Percentiles rank a stretch among this genome's conserved stretches.
phyloP scores from a whole-genome alignment of 2,329 filamentous ascomycete species.

The Colletotrichum navitas region DNA sequence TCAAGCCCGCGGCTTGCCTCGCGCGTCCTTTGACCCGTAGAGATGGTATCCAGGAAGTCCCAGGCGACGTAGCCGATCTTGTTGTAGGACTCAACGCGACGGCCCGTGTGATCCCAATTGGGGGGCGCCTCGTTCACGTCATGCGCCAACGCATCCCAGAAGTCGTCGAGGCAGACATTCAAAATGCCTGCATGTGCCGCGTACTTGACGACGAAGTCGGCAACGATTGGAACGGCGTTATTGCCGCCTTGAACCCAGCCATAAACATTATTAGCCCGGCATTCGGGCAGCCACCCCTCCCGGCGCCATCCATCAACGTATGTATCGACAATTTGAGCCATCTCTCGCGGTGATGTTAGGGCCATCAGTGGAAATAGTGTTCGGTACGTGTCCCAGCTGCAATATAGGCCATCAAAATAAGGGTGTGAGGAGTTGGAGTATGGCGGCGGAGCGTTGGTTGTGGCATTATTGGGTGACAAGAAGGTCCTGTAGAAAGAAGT shows the following conservation, averaged over 20 bases:
- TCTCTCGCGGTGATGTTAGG: conserved; percentile 17
- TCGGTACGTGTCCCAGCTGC: conserved; percentile 21
- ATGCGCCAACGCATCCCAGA: conserved; percentile 18
- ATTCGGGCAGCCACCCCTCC: conserved; percentile 21
- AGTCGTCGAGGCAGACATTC: conserved; percentile 5
- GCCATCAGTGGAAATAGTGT: conserved; percentile 24
- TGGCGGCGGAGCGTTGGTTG: conserved; percentile 5
- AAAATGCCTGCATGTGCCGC: conserved; percentile 8
- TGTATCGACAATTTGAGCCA: conserved; percentile 21
- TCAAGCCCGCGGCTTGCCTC: conserved; percentile 22
- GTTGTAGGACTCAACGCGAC: conserved; percentile 20
- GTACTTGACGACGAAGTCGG: conserved; percentile 24
- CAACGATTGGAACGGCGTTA: conserved; percentile 19
- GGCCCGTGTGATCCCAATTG: conserved; percentile 23
- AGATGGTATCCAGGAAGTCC: conserved; percentile 1
- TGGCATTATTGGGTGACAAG: conserved; percentile 27
- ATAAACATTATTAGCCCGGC: conserved; percentile 16
- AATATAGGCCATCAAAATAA: conserved; percentile 24
- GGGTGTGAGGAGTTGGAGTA: not conserved
- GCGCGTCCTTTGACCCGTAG: conserved; percentile 8
- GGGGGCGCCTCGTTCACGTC: conserved; percentile 6
- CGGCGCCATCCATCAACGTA: conserved; percentile 20
- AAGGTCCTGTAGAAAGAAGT: conserved; percentile 25
- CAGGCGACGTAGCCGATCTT: conserved; percentile 20
- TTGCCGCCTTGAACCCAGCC: conserved; percentile 25